Evolutionary conservation across 768 basidiomycete genomes (phyloP), one percentile per base, ranked within the genome.

Genomic region (Omphalotus guepiniiformis): DNA sequence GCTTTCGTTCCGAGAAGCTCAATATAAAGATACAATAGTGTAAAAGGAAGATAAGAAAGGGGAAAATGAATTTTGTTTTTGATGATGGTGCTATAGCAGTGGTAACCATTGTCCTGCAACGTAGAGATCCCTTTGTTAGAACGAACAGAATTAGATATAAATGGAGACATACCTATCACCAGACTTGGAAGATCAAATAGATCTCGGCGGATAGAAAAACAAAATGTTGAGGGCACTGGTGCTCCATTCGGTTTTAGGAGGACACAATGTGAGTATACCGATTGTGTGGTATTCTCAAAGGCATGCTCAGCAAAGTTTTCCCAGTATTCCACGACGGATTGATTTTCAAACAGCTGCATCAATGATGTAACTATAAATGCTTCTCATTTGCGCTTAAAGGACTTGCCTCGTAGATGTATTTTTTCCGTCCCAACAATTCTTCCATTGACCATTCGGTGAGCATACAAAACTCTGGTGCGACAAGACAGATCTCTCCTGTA

Each of bases 221-320:
- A 96, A 67, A 95, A 95, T 18, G 95, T 89, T 40, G 93, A 85
- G 36, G 91, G 88, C 22, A 97, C 81, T 2, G 90, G 89, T 2
- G 83, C 79, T 13, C 91, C 89, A 22, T 78, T 78, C 5, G 89
- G 88, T 62, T 93, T 93, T 53, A 94, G 76, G 36, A 96, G 65
- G 25, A 93, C 88, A 52, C 92, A 93, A 57, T 93, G 88, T 49
- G 90, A 88, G 64, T 93, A 94, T 44, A 98, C 91, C 1, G 91
- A 90, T 68, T 93, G 93, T 29, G 93, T 91, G 42, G 93, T 92
- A 67, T 93, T 96, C 64, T 99, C 95, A 58, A 99, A 99, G 6
- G 96, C 95, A 65, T 97, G 93, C 41, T 85, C 82, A 22, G 92
- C 91, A 63, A 98, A 98, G 65, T 89, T 92, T 67, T 98, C 96